phyloP scores from a whole-genome alignment of 805 yeast species.

The Peterozyma toletana region DNA sequence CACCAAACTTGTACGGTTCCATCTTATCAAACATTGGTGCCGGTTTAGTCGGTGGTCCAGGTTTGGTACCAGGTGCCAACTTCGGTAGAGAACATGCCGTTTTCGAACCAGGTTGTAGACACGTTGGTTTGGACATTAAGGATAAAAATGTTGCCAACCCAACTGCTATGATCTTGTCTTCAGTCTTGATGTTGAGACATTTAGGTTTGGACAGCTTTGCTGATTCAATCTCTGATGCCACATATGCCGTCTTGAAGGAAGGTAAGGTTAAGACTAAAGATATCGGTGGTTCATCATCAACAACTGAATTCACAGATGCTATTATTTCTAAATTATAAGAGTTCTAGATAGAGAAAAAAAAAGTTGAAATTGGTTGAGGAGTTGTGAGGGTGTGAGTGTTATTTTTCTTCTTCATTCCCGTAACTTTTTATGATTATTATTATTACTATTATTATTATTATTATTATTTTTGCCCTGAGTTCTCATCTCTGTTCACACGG shows the following conservation, averaged over 20 bases:
- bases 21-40: slow-evolving; percentile 97
- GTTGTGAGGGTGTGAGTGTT: no score
- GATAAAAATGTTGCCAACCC: slow-evolving; percentile 97
- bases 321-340: slow-evolving; percentile 61
- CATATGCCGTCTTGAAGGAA: slow-evolving; percentile 83
- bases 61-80: slow-evolving; percentile 97
- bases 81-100: slow-evolving; percentile 97
- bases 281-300: slow-evolving; percentile 84
- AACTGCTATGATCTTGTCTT: slow-evolving; percentile 89
- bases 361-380: no score
- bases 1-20: slow-evolving; percentile 98
- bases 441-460: no score
- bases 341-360: no score
- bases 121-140: slow-evolving; percentile 94
- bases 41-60: slow-evolving; percentile 95
- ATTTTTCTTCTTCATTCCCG: no score
- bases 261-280: slow-evolving; percentile 83
- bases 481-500: no score
- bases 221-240: slow-evolving; percentile 81
- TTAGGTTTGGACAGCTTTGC: slow-evolving; percentile 83
- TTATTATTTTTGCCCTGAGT: no score
- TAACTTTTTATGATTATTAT: no score
- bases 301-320: slow-evolving; percentile 93
- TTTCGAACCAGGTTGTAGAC: slow-evolving; percentile 99
- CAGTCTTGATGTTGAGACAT: slow-evolving; percentile 99